A percentile compares a stretch with the other conserved stretches of the same genome.
Evolutionary conservation across 2,329 filamentous ascomycete genomes (phyloP).

Genomic region (Trichoderma cornu-damae): DNA sequence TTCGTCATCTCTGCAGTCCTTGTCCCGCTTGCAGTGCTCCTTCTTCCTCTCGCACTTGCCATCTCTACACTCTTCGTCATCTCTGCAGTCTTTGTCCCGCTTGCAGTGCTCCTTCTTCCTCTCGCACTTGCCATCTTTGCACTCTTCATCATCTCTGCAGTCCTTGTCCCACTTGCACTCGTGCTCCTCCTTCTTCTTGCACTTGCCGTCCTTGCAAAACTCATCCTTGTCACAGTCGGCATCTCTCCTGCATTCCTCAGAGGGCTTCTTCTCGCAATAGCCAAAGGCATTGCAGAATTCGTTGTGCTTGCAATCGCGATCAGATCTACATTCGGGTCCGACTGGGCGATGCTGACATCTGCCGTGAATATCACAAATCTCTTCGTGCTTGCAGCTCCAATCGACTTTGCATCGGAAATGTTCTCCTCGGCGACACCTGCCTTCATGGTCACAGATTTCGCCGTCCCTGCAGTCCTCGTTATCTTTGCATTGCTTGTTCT

Average conservation of each 20-base stretch:
- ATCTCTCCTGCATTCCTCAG: not conserved
- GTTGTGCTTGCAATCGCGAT: not conserved
- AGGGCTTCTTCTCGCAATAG: not conserved
- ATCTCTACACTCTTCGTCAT: too few relatives aligned
- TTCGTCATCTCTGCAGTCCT: too few relatives aligned
- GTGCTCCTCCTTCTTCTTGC: too few relatives aligned
- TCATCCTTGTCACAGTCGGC: too few relatives aligned
- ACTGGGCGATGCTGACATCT: not conserved
- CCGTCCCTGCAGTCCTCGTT: not conserved
- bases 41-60: too few relatives aligned
- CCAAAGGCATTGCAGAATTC: constrained; percentile 9
- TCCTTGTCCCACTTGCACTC: too few relatives aligned
- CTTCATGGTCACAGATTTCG: constrained; percentile 1
- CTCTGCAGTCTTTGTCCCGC: too few relatives aligned
- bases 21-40: too few relatives aligned
- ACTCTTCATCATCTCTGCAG: too few relatives aligned
- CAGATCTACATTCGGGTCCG: not conserved
- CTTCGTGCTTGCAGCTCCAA: not conserved
- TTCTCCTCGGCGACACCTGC: not conserved
- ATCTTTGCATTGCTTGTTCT: not conserved
- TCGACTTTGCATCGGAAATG: not conserved
- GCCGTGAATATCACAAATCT: constrained; percentile 7
- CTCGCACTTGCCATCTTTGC: too few relatives aligned
- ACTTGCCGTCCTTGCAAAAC: too few relatives aligned
- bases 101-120: too few relatives aligned